phyloP scores from a whole-genome alignment of 345 rosid genomes.

The Anacardium occidentale region DNA sequence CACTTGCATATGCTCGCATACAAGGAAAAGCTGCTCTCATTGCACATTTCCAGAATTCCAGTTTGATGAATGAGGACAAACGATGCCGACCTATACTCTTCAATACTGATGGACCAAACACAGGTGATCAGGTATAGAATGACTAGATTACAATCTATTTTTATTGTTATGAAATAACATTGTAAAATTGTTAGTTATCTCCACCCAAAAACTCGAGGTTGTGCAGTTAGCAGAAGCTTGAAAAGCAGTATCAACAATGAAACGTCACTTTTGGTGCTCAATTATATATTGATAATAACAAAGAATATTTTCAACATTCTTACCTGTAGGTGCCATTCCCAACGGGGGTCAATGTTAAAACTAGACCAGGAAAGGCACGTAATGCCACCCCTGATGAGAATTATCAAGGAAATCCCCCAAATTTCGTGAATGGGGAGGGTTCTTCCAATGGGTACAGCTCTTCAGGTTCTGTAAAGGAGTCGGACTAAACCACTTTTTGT shows the following conservation, averaged over 20 bases:
- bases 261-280: neutral
- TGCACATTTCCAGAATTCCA: conserved; percentile 81
- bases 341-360: conserved; percentile 51
- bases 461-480: conserved; percentile 40
- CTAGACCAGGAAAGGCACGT: conserved; percentile 45
- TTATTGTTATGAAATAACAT: too few species aligned
- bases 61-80: conserved; percentile 82
- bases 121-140: conserved; percentile 62
- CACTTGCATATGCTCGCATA: conserved; percentile 70
- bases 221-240: neutral
- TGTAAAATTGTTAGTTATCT: neutral
- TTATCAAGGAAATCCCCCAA: conserved; percentile 29
- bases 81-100: conserved; percentile 73
- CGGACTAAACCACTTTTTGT: conserved; percentile 10
- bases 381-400: conserved; percentile 29
- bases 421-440: conserved; percentile 32
- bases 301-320: neutral
- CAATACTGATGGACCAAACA: conserved; percentile 68
- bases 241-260: neutral
- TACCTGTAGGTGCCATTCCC: conserved; percentile 60
- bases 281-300: neutral
- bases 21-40: conserved; percentile 72
- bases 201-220: neutral
- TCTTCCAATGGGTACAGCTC: conserved; percentile 33
- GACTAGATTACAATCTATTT: neutral